These are phyloP conservation scores for Sonneratia alba DNA, from an alignment of 345 rosid species.

Conservation along the genomic window DNA sequence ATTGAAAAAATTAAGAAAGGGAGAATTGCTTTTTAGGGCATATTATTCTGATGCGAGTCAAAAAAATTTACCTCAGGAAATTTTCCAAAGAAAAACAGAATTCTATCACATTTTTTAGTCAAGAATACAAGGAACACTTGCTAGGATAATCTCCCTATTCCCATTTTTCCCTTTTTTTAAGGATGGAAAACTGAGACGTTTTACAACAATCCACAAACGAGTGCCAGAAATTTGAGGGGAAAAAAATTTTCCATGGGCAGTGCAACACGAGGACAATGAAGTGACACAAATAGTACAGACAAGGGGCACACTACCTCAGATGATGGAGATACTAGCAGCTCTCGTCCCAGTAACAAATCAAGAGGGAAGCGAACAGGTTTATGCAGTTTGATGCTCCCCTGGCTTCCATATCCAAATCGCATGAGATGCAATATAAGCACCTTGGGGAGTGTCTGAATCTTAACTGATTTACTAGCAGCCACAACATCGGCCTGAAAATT, in stretches of 20 bases:
- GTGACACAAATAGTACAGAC: not conserved
- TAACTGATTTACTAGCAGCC: slow-evolving; percentile 68
- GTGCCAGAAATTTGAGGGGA: too few species aligned
- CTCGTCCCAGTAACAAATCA: slow-evolving; percentile 55
- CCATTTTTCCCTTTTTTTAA: not conserved
- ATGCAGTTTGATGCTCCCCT: slow-evolving; percentile 84
- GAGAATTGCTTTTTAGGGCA: not conserved
- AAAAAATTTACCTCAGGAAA: not conserved
- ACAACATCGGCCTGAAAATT: slow-evolving; percentile 62
- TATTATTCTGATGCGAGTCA: not conserved
- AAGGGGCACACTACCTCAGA: slow-evolving; percentile 39
- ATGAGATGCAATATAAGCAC: slow-evolving; percentile 84
- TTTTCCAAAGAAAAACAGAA: not conserved
- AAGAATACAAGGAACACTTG: not conserved
- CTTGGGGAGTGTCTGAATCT: slow-evolving; percentile 77
- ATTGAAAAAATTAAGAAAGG: not conserved
- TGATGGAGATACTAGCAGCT: slow-evolving; percentile 54
- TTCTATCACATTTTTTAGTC: not conserved
- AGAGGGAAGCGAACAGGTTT: slow-evolving; percentile 83
- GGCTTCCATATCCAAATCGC: slow-evolving; percentile 90
- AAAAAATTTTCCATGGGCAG: too few species aligned
- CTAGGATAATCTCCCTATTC: not conserved
- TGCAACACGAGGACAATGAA: too few species aligned
- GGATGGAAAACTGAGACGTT: not conserved
- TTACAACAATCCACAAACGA: too few species aligned